A percentile compares a stretch with the other conserved stretches of the same genome.
Conservation (phyloP, 208 protist species). For the Wallacemonas sp. region DNA sequence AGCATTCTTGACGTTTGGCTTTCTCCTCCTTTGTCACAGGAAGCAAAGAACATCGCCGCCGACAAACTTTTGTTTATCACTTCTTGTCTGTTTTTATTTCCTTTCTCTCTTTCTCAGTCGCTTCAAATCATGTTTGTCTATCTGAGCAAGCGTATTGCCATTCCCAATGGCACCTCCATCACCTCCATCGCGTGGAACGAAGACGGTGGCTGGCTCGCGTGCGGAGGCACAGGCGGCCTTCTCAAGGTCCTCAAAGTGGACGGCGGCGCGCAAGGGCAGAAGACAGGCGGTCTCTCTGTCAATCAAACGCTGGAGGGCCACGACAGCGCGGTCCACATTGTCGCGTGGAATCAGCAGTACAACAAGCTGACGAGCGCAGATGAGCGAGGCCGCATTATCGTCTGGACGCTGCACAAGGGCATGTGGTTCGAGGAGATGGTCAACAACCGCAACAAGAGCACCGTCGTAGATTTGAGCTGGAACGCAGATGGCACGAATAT, state of each 20-base stretch:
- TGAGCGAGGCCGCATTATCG: slow-evolving; percentile 94
- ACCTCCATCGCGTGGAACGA: slow-evolving; percentile 93
- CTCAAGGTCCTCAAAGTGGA: slow-evolving; percentile 97
- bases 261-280: slow-evolving; percentile 54
- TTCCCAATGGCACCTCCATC: slow-evolving; percentile 92
- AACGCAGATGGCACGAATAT: slow-evolving; percentile 93
- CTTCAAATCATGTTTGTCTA: slow-evolving; percentile 94
- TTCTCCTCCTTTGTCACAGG: too few species aligned
- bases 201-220: slow-evolving; percentile 96
- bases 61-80: too few species aligned
- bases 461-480: slow-evolving; percentile 94
- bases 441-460: slow-evolving; percentile 95
- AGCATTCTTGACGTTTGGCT: too few species aligned
- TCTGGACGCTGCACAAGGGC: slow-evolving; percentile 97
- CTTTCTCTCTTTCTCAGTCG: too few species aligned
- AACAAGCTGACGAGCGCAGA: slow-evolving; percentile 96
- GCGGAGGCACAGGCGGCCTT: slow-evolving; percentile 94
- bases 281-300: slow-evolving; percentile 87
- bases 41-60: too few species aligned
- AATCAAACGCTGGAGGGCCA: slow-evolving; percentile 97
- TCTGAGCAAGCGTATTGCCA: slow-evolving; percentile 96
- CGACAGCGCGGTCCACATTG: slow-evolving; percentile 69
- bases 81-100: too few species aligned
- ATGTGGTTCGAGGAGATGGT: slow-evolving; percentile 99
- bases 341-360: slow-evolving; percentile 96